Conservation (phyloP, 495 filamentous ascomycete genomes). For the Penicillium canariense region DNA sequence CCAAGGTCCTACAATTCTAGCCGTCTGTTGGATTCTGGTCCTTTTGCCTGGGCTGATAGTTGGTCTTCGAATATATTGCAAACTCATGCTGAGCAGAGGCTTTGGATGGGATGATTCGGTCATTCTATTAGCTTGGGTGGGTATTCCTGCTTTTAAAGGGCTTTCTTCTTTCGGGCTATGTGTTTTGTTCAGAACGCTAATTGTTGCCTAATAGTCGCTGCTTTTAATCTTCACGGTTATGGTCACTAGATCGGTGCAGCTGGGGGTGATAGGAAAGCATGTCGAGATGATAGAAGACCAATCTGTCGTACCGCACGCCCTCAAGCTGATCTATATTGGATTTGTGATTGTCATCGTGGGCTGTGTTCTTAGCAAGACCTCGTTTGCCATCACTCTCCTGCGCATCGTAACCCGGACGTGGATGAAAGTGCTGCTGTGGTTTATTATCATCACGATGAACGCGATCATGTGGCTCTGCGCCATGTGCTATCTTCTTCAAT, state of each 20-base stretch:
- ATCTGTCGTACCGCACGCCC: slow-evolving; percentile 1
- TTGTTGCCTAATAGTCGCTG: too few species aligned
- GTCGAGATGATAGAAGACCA: slow-evolving; percentile 4
- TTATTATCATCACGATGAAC: slow-evolving; percentile 27
- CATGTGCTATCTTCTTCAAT: slow-evolving; percentile 24
- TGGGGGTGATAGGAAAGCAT: slow-evolving; percentile 17
- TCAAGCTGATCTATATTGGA: slow-evolving; percentile 21
- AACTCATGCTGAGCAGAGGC: slow-evolving; percentile 4
- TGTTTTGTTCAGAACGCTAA: background rate
- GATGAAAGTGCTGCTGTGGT: slow-evolving; percentile 25
- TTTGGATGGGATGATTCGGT: slow-evolving; percentile 13
- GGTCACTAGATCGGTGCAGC: slow-evolving; percentile 7
- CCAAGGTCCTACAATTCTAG: slow-evolving; percentile 12
- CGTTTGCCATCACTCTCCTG: slow-evolving; percentile 26
- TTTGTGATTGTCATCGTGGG: slow-evolving; percentile 21
- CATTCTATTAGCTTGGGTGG: slow-evolving; percentile 12
- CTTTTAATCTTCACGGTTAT: slow-evolving; percentile 10
- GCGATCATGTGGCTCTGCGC: slow-evolving; percentile 22
- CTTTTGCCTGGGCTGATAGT: slow-evolving; percentile 8
- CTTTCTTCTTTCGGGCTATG: background rate
- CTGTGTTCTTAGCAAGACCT: slow-evolving; percentile 25
- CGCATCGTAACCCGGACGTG: slow-evolving; percentile 21
- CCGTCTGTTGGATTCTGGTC: slow-evolving; percentile 14
- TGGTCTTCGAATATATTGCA: slow-evolving; percentile 14
- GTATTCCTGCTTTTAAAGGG: background rate